Percentiles rank a stretch among this genome's conserved stretches.
Evolutionary conservation across 345 rosid species (phyloP).

Genomic region (Xanthoceras sorbifolium): DNA sequence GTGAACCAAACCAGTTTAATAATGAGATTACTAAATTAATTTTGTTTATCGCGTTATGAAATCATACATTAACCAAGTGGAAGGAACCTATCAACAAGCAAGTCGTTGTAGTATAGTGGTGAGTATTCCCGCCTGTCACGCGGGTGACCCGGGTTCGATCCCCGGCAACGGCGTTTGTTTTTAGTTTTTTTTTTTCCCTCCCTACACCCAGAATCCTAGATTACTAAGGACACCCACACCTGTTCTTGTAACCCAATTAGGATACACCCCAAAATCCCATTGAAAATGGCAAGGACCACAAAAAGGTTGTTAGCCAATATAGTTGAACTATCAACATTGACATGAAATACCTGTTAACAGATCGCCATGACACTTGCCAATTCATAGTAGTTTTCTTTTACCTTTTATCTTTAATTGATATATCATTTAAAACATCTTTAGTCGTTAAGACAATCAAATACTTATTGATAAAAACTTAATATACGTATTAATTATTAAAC

Average conservation of each 20-base stretch:
- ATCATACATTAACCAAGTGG: too few species aligned
- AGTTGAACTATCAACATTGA: background rate
- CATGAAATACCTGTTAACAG: background rate
- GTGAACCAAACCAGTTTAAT: too few species aligned
- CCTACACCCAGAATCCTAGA: background rate
- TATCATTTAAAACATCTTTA: background rate
- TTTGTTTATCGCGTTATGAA: too few species aligned
- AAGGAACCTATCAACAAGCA: rapidly evolving
- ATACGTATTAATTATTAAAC: background rate
- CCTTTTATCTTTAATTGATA: background rate
- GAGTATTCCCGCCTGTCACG: conserved; percentile 96
- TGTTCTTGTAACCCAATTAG: background rate
- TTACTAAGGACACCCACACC: too few species aligned
- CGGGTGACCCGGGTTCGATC: conserved; percentile 99
- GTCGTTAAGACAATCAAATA: background rate
- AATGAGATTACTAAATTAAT: too few species aligned
- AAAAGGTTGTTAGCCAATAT: background rate
- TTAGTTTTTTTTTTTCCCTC: background rate
- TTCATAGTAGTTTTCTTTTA: background rate
- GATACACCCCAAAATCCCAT: background rate
- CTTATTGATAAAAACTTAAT: too few species aligned
- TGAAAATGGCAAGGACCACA: background rate
- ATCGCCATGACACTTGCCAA: background rate
- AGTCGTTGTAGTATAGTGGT: conserved; percentile 98
- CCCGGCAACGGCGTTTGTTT: conserved; percentile 78